A percentile compares a stretch with the other conserved stretches of the same genome.
Evolutionary conservation across 2,329 filamentous ascomycete species (phyloP).

Genomic region (Didymella exigua): DNA sequence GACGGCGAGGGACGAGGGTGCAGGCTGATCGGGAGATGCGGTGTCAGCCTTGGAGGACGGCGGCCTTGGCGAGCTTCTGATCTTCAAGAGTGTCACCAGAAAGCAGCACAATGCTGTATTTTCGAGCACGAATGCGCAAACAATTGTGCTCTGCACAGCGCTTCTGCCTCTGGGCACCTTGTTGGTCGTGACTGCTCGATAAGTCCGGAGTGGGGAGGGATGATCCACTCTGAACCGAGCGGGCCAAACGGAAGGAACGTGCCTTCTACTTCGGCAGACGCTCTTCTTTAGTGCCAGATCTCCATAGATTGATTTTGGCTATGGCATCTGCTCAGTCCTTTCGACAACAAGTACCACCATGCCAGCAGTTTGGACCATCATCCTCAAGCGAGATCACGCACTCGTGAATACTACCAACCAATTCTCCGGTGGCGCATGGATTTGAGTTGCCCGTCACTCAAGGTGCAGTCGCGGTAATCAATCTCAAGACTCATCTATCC

Average conservation of each 20-base stretch:
- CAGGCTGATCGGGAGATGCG: constrained; percentile 14
- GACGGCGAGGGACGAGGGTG: constrained; percentile 18
- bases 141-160: neutral
- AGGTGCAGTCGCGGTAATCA: neutral
- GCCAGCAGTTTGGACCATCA: neutral
- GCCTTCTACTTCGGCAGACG: constrained; percentile 7
- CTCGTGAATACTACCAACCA: neutral
- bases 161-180: constrained; percentile 8
- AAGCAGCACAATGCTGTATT: neutral
- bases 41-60: constrained; percentile 11
- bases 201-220: constrained; percentile 12
- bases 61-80: neutral
- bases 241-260: constrained; percentile 20
- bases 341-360: neutral
- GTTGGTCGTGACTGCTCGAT: constrained; percentile 17
- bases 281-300: constrained; percentile 9
- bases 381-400: neutral
- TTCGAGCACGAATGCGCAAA: neutral
- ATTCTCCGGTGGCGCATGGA: neutral
- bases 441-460: neutral
- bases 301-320: neutral
- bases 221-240: constrained; percentile 3
- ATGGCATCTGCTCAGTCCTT: neutral
- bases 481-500: neutral
- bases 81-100: neutral